Base-by-base conservation (phyloP, 495 filamentous ascomycete genomes). In the Trichoderma gamsii region DNA sequence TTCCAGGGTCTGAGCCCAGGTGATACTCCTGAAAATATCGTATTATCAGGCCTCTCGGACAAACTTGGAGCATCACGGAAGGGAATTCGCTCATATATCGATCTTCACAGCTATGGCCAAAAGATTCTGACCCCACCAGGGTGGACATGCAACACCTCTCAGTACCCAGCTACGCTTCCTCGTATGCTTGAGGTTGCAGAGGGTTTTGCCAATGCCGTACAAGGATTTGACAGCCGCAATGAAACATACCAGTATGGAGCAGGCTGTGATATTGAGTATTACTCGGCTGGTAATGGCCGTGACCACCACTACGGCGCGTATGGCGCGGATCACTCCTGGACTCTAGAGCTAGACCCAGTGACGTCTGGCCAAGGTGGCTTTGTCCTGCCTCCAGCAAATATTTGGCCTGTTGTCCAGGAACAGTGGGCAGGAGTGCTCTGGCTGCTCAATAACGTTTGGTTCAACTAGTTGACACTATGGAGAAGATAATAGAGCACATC, bases 71-170 rank as follows among this genome's bases (percentile, higher is more conserved):
- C 70, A 1, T 59, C 69, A 18, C 75, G 9, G 79, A 41, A 43
- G 70, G 85, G 85, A 21, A 76, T 87, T 63, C 84, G 86, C 73
- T 68, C 87, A 23, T 89, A 78, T 72, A 84, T 88, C 68, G 87
- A 89, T 74, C 84, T 81, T 73, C 87, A 89, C 72, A 78, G 79
- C 18, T 89, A 88, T 74, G 77, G 78, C 3, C 86, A 89, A 72
- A 73, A 81, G 5, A 80, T 77, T 41, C 43, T 75, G 25, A 68
- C 75, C 0, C 74, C 77, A 0, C 78, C 76, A 44, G 77, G 79
- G 1, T 78, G 79, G 21, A 77, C 77, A 18, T 73, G 73, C 63
- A 84, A 88, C 71, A 65, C 72, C 68, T 71, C 73, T 41, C 70
- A 79, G 15, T 82, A 85, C 69, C 83, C 82, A 35, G 82, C 81